Conservation (phyloP, 2,329 filamentous ascomycete species). For the Ophiocordyceps unilateralis region DNA sequence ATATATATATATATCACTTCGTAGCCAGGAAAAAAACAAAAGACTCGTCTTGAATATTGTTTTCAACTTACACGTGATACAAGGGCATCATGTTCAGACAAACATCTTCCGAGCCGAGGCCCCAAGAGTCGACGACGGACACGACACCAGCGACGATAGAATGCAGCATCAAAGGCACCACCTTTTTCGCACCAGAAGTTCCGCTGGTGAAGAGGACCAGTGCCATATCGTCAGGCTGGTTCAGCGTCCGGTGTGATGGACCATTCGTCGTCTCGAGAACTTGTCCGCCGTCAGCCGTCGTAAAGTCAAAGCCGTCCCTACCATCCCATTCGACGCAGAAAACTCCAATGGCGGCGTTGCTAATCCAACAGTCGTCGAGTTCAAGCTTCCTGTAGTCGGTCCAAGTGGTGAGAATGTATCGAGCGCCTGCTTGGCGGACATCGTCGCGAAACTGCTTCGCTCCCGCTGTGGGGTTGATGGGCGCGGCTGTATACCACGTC, state of each 20-base stretch:
- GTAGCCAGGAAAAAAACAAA: too few species aligned
- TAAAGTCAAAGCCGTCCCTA: conserved; percentile 18
- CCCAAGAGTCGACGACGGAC: conserved; percentile 36
- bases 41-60: too few species aligned
- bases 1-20: too few species aligned
- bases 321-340: conserved; percentile 20
- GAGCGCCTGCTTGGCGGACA: conserved; percentile 26
- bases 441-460: conserved; percentile 32
- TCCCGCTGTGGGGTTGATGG: conserved; percentile 30
- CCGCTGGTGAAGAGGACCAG: conserved; percentile 40
- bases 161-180: conserved; percentile 33
- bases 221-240: conserved; percentile 26
- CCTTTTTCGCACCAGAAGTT: conserved; percentile 40
- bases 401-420: conserved; percentile 25
- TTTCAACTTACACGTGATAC: conserved; percentile 30
- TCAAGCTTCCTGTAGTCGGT: conserved; percentile 22
- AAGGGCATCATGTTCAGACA: conserved; percentile 44
- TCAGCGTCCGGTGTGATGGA: too few species aligned
- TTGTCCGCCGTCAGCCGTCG: conserved; percentile 3
- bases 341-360: conserved; percentile 17
- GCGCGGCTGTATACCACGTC: conserved; percentile 32
- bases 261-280: not conserved
- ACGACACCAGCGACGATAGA: conserved; percentile 32
- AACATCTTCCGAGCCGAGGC: conserved; percentile 24
- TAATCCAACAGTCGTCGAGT: conserved; percentile 13